A percentile compares a stretch with the other conserved stretches of the same genome.
These are phyloP conservation scores for Candida yuanshanica DNA, from an alignment of 805 yeast species.

Conservation along the genomic window DNA sequence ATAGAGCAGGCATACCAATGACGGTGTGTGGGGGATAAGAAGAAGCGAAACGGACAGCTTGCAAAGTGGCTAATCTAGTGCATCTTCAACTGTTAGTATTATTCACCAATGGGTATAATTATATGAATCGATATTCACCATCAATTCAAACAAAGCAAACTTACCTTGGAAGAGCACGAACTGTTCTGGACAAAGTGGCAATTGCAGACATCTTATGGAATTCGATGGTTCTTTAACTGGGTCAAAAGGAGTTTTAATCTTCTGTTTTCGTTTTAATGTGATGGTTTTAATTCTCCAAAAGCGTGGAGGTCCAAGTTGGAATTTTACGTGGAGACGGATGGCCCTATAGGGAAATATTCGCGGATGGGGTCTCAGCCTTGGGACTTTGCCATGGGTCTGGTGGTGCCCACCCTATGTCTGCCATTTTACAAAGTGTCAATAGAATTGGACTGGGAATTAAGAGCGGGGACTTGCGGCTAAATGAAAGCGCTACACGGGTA, in stretches of 20 bases:
- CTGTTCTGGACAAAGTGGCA: conserved; percentile 14
- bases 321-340: background rate
- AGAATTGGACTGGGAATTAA: too few species aligned
- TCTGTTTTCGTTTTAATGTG: background rate
- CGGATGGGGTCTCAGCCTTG: background rate
- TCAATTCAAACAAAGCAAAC: background rate
- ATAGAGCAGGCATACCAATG: conserved; percentile 96
- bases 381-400: background rate
- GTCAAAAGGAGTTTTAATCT: too few species aligned
- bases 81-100: conserved; percentile 16
- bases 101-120: too few species aligned
- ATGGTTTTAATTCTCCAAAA: background rate
- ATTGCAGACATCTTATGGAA: conserved; percentile 21
- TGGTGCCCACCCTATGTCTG: background rate
- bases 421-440: background rate
- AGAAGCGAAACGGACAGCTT: conserved; percentile 21
- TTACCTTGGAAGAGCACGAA: conserved; percentile 16
- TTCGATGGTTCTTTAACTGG: too few species aligned
- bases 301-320: background rate
- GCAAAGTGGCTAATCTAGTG: conserved; percentile 13
- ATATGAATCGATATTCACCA: too few species aligned
- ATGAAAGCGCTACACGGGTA: background rate
- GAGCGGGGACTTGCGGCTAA: background rate
- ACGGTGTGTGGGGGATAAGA: conserved; percentile 76
- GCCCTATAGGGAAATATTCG: background rate